Conservation (phyloP, 768 basidiomycete species). For the Pisolithus sp. region DNA sequence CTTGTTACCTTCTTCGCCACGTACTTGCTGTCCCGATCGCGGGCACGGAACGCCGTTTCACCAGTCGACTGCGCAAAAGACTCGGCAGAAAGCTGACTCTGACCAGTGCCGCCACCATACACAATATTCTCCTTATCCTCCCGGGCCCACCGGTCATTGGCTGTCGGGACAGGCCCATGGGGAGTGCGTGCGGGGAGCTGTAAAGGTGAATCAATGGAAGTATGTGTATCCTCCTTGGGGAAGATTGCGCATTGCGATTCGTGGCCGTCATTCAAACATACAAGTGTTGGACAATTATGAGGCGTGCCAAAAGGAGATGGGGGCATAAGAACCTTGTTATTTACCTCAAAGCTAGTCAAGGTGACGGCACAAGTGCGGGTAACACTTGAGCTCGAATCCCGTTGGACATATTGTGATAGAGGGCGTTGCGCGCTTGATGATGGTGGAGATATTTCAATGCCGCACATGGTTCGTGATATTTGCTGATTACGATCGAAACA, state of each 20-base stretch:
- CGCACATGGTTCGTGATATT: conserved; percentile 26
- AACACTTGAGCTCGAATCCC: conserved; percentile 9
- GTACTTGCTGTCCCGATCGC: conserved; percentile 35
- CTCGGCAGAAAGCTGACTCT: conserved; percentile 21
- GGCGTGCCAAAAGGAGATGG: conserved; percentile 37
- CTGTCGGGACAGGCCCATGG: conserved; percentile 5
- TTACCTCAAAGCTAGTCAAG: conserved; percentile 1
- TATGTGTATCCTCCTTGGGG: conserved; percentile 15
- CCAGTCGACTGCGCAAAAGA: conserved; percentile 26
- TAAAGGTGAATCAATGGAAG: conserved; percentile 14
- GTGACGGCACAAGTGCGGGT: conserved; percentile 13
- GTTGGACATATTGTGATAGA: conserved; percentile 8
- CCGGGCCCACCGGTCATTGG: conserved; percentile 13
- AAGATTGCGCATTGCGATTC: conserved; percentile 12
- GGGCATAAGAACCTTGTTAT: conserved; percentile 28
- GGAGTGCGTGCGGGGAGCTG: conserved; percentile 11
- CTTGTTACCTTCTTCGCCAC: conserved; percentile 52
- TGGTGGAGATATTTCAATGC: conserved; percentile 16
- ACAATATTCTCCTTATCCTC: conserved; percentile 37
- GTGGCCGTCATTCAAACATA: background rate
- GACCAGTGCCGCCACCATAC: conserved; percentile 14
- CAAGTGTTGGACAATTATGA: background rate
- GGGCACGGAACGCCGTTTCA: conserved; percentile 22
- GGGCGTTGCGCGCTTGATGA: conserved; percentile 13
- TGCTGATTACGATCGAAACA: conserved; percentile 28